Evolutionary conservation across 192 early-diverging fungal genomes (phyloP), one percentile per base, ranked within the genome.

Genomic region (Phlyctochytrium planicorne): DNA sequence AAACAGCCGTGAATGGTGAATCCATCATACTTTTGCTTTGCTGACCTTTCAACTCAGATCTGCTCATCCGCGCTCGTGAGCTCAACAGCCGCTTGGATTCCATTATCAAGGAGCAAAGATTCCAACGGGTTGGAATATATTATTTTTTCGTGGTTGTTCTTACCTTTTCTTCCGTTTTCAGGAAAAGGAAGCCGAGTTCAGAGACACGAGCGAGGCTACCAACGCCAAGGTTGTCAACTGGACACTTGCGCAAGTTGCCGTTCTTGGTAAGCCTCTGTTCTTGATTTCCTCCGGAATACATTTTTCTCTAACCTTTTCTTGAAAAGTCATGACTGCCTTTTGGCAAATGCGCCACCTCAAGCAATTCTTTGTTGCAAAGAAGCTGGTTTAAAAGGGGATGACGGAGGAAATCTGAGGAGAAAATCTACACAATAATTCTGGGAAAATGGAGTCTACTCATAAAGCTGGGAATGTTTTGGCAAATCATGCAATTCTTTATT

Each of bases 121-220:
- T 91, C 77, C 94, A 95, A 81, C 82, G 92, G 35, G 91, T 91
- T 81, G 80, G 84, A 77, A 34, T 0, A 29, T 30, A 27, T 34
- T 27, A 31, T 33, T 67, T 71, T 63, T 69, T 40, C 29, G 2
- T 33, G 30, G 23, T 30, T 33, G 10, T 32, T 14, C 12, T 33
- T 6, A 16, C 32, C 23, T 0, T 32, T 62, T 62, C 16, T 1
- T 20, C 29, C 3, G 23, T 34, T 4, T 2, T 27, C 67, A 93
- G 90, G 92, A 95, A 65, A 82, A 91, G 30, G 95, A 99, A 73
- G 82, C 80, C 29, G 93, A 93, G 82, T 97, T 97, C 83, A 88
- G 95, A 65, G 79, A 92, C 68, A 84, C 87, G 62, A 93, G 91
- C 35, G 90, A 95, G 74, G 74, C 76, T 6, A 91, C 92, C 65